Evolutionary conservation across 768 basidiomycete genomes (phyloP).

Genomic region (Termitomyces sp.): DNA sequence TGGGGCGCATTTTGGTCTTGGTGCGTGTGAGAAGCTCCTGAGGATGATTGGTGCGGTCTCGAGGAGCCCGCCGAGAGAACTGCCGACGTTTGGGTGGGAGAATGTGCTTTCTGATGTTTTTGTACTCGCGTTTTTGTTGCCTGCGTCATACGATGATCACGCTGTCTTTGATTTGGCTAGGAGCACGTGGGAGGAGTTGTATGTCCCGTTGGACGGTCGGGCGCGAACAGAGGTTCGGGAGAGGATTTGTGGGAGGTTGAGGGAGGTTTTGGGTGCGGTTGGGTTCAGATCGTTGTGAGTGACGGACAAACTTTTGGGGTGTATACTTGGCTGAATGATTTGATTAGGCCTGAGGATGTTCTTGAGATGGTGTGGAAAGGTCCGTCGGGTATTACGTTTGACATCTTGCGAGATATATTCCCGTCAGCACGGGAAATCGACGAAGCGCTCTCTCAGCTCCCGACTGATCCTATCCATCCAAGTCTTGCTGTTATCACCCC

Average conservation of each 20-base stretch:
- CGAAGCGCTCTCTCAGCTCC: slow-evolving; percentile 39
- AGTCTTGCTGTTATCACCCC: slow-evolving; percentile 60
- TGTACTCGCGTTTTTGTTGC: slow-evolving; percentile 44
- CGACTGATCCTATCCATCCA: slow-evolving; percentile 42
- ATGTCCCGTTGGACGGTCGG: slow-evolving; percentile 17
- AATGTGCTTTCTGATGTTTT: slow-evolving; percentile 41
- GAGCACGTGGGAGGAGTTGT: slow-evolving; percentile 33
- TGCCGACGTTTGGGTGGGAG: slow-evolving; percentile 13
- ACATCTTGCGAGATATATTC: slow-evolving; percentile 48
- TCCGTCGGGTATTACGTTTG: slow-evolving; percentile 31
- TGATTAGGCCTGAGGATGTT: slow-evolving; percentile 49
- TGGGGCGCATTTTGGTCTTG: slow-evolving; percentile 13
- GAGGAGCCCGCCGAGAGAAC: slow-evolving; percentile 11
- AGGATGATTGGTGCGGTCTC: slow-evolving; percentile 29
- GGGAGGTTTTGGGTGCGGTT: slow-evolving; percentile 37
- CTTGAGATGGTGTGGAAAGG: slow-evolving; percentile 31
- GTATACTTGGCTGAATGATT: no score
- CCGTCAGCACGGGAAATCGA: slow-evolving; percentile 46
- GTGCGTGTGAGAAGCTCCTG: slow-evolving; percentile 24
- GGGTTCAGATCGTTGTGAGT: slow-evolving; percentile 31
- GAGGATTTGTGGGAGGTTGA: slow-evolving; percentile 39
- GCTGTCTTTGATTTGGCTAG: slow-evolving; percentile 23
- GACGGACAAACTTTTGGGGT: no score
- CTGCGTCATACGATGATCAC: slow-evolving; percentile 24
- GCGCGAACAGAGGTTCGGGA: slow-evolving; percentile 22